Conservation (phyloP, 176 grass and related monocot genomes). For the Luzula sylvatica region DNA sequence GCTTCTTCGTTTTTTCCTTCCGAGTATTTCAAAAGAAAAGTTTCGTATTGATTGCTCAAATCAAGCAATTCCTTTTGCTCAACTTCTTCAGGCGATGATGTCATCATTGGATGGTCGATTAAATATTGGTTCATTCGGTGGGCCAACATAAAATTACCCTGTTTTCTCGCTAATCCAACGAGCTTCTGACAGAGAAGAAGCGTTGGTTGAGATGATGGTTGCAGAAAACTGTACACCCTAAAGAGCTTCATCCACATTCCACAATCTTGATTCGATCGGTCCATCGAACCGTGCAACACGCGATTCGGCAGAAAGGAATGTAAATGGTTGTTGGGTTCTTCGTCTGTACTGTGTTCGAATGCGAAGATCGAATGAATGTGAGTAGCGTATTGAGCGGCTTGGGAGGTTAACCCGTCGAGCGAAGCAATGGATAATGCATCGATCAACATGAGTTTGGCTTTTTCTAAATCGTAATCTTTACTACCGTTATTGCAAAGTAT, state of each 20-base stretch:
- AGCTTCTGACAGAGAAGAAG: conserved; percentile 68
- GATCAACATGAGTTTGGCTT: conserved; percentile 75
- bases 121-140: conserved; percentile 68
- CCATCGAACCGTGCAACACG: conserved; percentile 43
- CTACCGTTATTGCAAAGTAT: conserved; percentile 43
- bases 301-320: conserved; percentile 41
- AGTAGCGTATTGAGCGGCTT: conserved; percentile 52
- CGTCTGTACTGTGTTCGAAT: conserved; percentile 60
- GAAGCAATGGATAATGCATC: conserved; percentile 79
- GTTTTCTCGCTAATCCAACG: conserved; percentile 70
- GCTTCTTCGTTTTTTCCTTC: conserved; percentile 66
- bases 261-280: conserved; percentile 63
- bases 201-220: conserved; percentile 59
- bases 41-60: conserved; percentile 78
- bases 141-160: conserved; percentile 80
- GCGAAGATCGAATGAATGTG: conserved; percentile 83
- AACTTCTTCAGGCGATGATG: conserved; percentile 23
- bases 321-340: conserved; percentile 27
- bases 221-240: conserved; percentile 57
- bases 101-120: conserved; percentile 42
- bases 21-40: conserved; percentile 62
- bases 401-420: conserved; percentile 53
- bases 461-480: conserved; percentile 45
- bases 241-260: conserved; percentile 85
- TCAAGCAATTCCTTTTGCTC: conserved; percentile 46